phyloP scores from a whole-genome alignment of 495 filamentous ascomycete genomes.

The Chaetomidium leptoderma region DNA sequence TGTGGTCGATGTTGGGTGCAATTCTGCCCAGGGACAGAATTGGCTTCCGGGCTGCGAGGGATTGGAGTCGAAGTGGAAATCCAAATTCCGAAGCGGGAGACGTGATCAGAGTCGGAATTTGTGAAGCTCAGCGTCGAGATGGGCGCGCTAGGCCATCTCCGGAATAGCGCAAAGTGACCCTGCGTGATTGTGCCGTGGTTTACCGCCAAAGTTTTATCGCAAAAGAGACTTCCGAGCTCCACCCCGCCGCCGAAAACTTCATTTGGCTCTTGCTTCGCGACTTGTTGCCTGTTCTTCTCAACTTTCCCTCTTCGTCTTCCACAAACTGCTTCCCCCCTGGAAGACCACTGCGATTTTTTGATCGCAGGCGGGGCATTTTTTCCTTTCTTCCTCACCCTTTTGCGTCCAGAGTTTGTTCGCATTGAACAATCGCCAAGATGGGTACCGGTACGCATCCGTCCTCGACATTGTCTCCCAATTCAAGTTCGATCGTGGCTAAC shows the following conservation, averaged over 20 bases:
- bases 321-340: slow-evolving; percentile 21
- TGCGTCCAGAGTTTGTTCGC: slow-evolving; percentile 11
- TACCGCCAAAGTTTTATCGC: slow-evolving; percentile 28
- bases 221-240: slow-evolving; percentile 20
- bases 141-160: slow-evolving; percentile 17
- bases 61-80: slow-evolving; percentile 12
- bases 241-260: slow-evolving; percentile 32
- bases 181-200: slow-evolving; percentile 19
- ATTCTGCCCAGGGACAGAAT: slow-evolving; percentile 10
- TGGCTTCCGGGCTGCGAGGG: slow-evolving; percentile 8
- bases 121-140: slow-evolving; percentile 20
- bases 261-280: slow-evolving; percentile 15
- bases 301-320: slow-evolving; percentile 22
- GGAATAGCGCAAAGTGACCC: slow-evolving; percentile 12
- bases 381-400: slow-evolving; percentile 1
- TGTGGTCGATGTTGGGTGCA: not conserved
- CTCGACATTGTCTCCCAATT: not conserved
- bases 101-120: slow-evolving; percentile 25
- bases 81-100: slow-evolving; percentile 3
- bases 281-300: slow-evolving; percentile 10
- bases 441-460: slow-evolving; percentile 55
- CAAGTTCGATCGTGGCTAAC: slow-evolving; percentile 7
- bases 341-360: slow-evolving; percentile 18
- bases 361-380: slow-evolving; percentile 27
- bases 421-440: slow-evolving; percentile 51